A percentile compares a stretch with the other conserved stretches of the same genome.
These are phyloP conservation scores for Phytophthora citrophthora DNA, from an alignment of 352 stramenopile species.

Conservation along the genomic window DNA sequence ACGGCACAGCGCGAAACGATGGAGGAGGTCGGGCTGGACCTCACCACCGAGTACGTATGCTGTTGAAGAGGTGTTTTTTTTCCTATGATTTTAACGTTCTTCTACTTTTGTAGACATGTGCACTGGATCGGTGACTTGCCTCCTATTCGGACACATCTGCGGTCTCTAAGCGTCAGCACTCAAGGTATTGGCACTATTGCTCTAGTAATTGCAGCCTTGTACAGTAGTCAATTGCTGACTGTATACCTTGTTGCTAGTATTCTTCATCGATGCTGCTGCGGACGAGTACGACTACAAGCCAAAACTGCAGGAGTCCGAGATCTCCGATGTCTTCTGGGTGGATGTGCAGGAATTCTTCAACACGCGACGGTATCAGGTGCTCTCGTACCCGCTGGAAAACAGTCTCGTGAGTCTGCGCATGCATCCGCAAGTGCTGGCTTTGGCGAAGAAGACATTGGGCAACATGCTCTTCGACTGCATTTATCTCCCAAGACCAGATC, in stretches of 20 bases:
- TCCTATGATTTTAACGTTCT: constrained; percentile 8
- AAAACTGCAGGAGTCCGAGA: constrained; percentile 68
- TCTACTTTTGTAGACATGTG: constrained; percentile 47
- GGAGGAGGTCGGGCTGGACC: constrained; percentile 84
- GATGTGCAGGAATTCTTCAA: constrained; percentile 82
- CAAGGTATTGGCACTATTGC: constrained; percentile 44
- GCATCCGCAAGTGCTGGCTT: constrained; percentile 37
- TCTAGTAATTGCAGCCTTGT: not conserved
- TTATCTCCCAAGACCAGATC: constrained; percentile 71
- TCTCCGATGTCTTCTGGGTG: constrained; percentile 85
- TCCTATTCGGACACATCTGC: constrained; percentile 66
- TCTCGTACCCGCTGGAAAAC: constrained; percentile 67
- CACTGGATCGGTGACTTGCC: constrained; percentile 72
- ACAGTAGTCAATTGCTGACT: constrained; percentile 9
- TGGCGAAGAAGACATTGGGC: constrained; percentile 50
- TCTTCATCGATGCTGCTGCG: constrained; percentile 63
- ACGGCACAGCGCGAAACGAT: constrained; percentile 79
- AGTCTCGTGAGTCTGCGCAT: constrained; percentile 50
- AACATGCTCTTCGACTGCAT: constrained; percentile 74
- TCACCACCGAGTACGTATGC: constrained; percentile 53
- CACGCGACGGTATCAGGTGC: constrained; percentile 53
- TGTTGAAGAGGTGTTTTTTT: not conserved
- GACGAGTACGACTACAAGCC: constrained; percentile 56
- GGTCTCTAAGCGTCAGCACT: constrained; percentile 67
- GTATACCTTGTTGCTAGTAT: constrained; percentile 47